These are phyloP conservation scores for Penicillium maclennaniae DNA, from an alignment of 495 filamentous ascomycete species.

Conservation along the genomic window DNA sequence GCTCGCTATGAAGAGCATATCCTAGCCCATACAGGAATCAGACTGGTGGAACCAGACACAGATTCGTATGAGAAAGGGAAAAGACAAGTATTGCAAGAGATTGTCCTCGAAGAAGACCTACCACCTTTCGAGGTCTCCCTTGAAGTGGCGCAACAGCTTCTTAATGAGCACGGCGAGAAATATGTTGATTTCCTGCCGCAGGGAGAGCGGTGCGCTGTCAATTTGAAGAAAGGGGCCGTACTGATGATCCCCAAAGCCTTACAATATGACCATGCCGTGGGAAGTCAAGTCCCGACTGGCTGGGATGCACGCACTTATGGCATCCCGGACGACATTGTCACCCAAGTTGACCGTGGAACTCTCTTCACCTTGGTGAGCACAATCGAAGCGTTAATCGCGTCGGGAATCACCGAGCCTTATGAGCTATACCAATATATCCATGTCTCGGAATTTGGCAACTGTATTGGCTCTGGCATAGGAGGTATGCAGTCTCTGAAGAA, in stretches of 20 bases:
- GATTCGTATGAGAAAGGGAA: conserved; percentile 98
- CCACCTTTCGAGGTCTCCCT: conserved; percentile 98
- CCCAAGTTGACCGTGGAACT: conserved; percentile 94
- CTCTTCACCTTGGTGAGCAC: conserved; percentile 91
- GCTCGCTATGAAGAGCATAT: conserved; percentile 94
- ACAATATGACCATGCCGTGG: conserved; percentile 92
- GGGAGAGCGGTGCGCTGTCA: conserved; percentile 92
- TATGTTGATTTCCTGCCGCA: conserved; percentile 89
- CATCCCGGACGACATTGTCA: conserved; percentile 95
- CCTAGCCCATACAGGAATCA: conserved; percentile 94
- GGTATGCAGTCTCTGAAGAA: conserved; percentile 85
- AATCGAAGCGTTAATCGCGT: conserved; percentile 80
- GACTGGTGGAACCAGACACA: conserved; percentile 93
- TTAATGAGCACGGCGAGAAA: conserved; percentile 95
- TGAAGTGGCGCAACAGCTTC: conserved; percentile 95
- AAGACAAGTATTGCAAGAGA: conserved; percentile 96
- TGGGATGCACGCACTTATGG: conserved; percentile 96
- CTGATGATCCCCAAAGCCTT: conserved; percentile 95
- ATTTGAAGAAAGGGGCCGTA: conserved; percentile 88
- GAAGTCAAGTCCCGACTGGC: conserved; percentile 92
- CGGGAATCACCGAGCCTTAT: conserved; percentile 98
- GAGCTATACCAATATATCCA: conserved; percentile 99
- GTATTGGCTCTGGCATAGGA: conserved; percentile 95
- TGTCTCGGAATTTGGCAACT: conserved; percentile 96
- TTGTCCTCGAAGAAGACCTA: conserved; percentile 92